phyloP scores from a whole-genome alignment of 257 asterid species.

The Ocimum tenuiflorum region DNA sequence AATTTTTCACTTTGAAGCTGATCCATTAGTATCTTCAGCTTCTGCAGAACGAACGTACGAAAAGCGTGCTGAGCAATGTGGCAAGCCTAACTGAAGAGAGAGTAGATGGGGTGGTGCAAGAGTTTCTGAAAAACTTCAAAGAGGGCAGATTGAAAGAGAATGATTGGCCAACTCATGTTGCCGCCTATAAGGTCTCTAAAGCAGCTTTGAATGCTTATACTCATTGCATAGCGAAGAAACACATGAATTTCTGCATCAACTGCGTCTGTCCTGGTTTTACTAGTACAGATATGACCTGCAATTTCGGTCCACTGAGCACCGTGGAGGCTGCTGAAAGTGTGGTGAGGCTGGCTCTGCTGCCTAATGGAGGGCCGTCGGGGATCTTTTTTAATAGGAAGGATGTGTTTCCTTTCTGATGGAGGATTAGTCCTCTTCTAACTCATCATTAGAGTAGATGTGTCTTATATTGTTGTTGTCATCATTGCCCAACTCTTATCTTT shows the following conservation, averaged over 20 bases:
- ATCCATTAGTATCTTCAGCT: conserved; percentile 16
- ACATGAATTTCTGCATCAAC: conserved; percentile 26
- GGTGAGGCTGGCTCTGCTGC: conserved; percentile 30
- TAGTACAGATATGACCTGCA: conserved; percentile 32
- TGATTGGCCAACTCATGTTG: conserved; percentile 32
- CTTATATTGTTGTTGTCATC: too few species aligned
- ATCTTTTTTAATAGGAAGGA: conserved; percentile 17
- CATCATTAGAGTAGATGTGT: too few species aligned
- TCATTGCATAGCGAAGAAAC: conserved; percentile 27
- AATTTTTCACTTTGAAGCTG: neutral
- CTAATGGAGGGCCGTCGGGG: conserved; percentile 40
- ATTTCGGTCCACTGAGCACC: conserved; percentile 12
- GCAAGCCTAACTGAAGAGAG: conserved; percentile 32
- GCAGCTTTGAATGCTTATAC: conserved; percentile 48
- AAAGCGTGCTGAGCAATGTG: conserved; percentile 23
- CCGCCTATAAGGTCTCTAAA: conserved; percentile 46
- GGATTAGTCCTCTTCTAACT: too few species aligned
- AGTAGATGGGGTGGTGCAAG: conserved; percentile 31
- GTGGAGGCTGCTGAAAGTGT: conserved; percentile 36
- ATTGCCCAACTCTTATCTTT: too few species aligned
- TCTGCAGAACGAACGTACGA: conserved; percentile 34
- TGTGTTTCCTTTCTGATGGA: conserved; percentile 12
- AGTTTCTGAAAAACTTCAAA: conserved; percentile 33
- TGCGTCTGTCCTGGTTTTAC: conserved; percentile 44
- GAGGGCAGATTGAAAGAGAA: conserved; percentile 29